Base-by-base conservation (phyloP, 2,329 filamentous ascomycete species). In the Botrytis byssoidea region DNA sequence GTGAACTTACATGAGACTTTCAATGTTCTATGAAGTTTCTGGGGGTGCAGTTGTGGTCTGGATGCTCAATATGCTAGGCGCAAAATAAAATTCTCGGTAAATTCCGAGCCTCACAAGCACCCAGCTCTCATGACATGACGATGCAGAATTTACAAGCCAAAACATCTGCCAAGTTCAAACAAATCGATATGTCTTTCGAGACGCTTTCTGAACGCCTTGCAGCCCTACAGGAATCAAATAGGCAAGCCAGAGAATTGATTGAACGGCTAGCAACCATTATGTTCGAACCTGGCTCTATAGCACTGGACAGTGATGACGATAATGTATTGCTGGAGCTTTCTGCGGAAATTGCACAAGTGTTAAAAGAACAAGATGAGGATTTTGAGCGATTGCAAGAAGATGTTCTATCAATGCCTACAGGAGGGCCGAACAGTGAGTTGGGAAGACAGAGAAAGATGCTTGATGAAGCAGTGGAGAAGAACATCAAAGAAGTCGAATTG, bases 281-380 rank as follows among this genome's bases (percentile, higher is more conserved):
- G 73, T 90, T 90, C 81, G 84, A 87, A 72, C 88, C 88, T 8
- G 89, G 88, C 25, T 87, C 87, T 2, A 84, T 88, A 63, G 86
- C 88, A 32, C 83, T 88, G 8, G 83, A 82, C 73, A 81, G 78
- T 57, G 80, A 78, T 59, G 79, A 82, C 68, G 84, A 84, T 74
- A 86, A 87, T 75, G 85, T 87, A 51, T 89, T 91, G 73, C 82
- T 91, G 32, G 94, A 97, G 83, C 88, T 98, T 48, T 89, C 90
- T 76, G 86, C 89, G 35, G 94, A 98, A 81, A 97, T 98, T 76
- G 90, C 92, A 77, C 90, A 93, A 79, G 88, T 88, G 29, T 83
- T 98, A 75, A 91, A 93, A 78, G 91, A 93, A 73, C 89, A 92
- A 68, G 91, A 97, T 78, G 93, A 97, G 76, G 93, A 97, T 74